Evolutionary conservation across 225 moss, liverwort and hornwort species (phyloP), one percentile per base, ranked within the genome.

Genomic region (Physcomitrium patens): DNA sequence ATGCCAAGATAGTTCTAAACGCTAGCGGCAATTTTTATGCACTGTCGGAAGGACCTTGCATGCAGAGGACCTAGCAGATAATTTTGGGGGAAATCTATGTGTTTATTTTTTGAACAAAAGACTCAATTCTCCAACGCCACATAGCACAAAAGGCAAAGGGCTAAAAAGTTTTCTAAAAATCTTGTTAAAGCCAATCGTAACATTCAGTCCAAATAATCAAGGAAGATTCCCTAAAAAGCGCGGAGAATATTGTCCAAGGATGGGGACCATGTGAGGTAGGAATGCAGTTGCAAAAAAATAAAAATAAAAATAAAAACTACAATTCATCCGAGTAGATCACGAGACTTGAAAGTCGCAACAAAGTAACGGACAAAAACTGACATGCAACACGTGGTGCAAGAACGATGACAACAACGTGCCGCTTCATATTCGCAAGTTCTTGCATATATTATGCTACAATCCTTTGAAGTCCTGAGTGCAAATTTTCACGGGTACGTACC

Each of bases 401-500:
- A n/a, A 53, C 53, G 15, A 37, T 37, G 31, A 1, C 7, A 16
- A n/a, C 31, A 5, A 1, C 47, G 27, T 16, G 17, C 15, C 10
- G 47, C 31, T 37, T 37, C 31, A 7, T 4, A 37, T 37, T 37
- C 31, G 4, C 20, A 63, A 31, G 22, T 11, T 56, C 20, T 11
- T 23, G 11, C 47, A 1, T 9, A 37, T 4, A 71, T 16, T n/a
- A 20, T 12, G 61, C 22, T 20, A 50, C 41, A 22, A 20, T 70
- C 64, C 26, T 63, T 9, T 37, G 10, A 50, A 48, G 12, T 18
- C 60, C 60, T 10, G 37, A 15, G 20, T 18, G 28, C 11, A 42
- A 47, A 20, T 22, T 19, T 53, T 37, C 8, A 7, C 55, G 12
- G 9, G 19, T 55, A 7, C 70, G 37, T 53, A 77, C 77, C 72